Conservation (phyloP, 805 yeast genomes). For the Cyberlindnera xylosilytica region DNA sequence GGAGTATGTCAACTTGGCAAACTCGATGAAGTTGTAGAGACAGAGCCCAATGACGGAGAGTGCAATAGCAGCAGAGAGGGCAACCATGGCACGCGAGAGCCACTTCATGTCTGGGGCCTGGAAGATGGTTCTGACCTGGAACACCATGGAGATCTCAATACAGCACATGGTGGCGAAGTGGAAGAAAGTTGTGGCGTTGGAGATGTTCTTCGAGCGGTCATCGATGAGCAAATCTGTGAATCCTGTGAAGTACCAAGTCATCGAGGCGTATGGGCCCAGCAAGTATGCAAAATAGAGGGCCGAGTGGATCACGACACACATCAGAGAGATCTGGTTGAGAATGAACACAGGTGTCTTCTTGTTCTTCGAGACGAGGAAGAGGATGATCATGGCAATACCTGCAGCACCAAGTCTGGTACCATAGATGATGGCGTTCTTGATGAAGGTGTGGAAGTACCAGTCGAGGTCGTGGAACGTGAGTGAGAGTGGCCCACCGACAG, state of each 20-base stretch:
- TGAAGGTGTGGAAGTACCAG: conserved; percentile 29
- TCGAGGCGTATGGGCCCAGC: conserved; percentile 47
- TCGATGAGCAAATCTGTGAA: conserved; percentile 45
- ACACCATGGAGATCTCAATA: conserved; percentile 63
- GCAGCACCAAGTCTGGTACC: conserved; percentile 62
- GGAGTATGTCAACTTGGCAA: conserved; percentile 36
- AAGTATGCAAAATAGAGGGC: conserved; percentile 55
- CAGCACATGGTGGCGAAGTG: conserved; percentile 56
- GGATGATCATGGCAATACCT: conserved; percentile 40
- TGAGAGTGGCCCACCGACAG: conserved; percentile 37
- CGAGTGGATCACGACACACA: conserved; percentile 56
- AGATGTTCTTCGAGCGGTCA: conserved; percentile 29
- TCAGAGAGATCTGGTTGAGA: conserved; percentile 62
- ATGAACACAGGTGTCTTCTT: conserved; percentile 67
- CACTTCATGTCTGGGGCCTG: conserved; percentile 46
- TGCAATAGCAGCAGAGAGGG: conserved; percentile 42
- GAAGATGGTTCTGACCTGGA: conserved; percentile 73
- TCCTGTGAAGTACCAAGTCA: conserved; percentile 33
- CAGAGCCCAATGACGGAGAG: conserved; percentile 57
- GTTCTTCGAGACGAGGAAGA: conserved; percentile 49
- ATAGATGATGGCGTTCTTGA: conserved; percentile 43
- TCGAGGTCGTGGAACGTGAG: conserved; percentile 43
- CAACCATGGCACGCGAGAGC: conserved; percentile 38
- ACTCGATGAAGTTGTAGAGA: conserved; percentile 46
- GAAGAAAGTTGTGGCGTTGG: conserved; percentile 61